Evolutionary conservation across 768 basidiomycete species (phyloP), one percentile per base, ranked within the genome.

Genomic region (Leccinum fibrillosum): DNA sequence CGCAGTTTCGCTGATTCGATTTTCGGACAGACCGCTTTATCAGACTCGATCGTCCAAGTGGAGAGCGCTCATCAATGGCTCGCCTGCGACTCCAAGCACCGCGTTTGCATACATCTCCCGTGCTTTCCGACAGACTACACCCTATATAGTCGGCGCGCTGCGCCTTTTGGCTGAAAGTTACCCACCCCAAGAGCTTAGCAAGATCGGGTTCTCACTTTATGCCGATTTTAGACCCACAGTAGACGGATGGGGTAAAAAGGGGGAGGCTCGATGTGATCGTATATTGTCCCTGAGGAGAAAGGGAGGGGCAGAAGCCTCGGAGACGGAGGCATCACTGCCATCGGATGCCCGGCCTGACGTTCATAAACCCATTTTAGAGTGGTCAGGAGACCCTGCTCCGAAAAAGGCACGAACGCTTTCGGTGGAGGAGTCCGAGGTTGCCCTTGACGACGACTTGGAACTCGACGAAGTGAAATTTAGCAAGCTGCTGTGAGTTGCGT

Each of bases 31-130:
- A 73, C 89, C 92, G 0, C 83, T 98, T 12, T 91, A 89, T 65
- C 84, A 86, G 64, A 86, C 86, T 2, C 83, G 83, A 59, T 66
- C 68, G 2, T 75, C 81, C 12, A 84, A 88, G 62, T 97, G 94
- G 93, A 84, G 92, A 35, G 96, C 91, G 2, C 82, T 98, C 13
- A 80, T 85, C 5, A 80, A 84, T 44, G 86, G 87, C 7, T 77
- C 79, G 5, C 90, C 92, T 4, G 83, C 86, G 2, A 75, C 81
- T 39, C 94, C 95, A 2, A 78, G 80, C 50, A 71, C 78, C n/a
- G 90, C 94, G 2, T 95, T 88, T 67, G 82, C 84, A 1, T 98
- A 98, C 69, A 87, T 98, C 57, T 84, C 86, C 11, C 82, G 85
- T 21, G 79, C 91, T 2, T 84, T 97, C 66, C 82, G 86, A 44